Percentiles rank a stretch among this genome's conserved stretches.
Evolutionary conservation across 805 yeast genomes (phyloP).

Genomic region (Komagataella phaffii): DNA sequence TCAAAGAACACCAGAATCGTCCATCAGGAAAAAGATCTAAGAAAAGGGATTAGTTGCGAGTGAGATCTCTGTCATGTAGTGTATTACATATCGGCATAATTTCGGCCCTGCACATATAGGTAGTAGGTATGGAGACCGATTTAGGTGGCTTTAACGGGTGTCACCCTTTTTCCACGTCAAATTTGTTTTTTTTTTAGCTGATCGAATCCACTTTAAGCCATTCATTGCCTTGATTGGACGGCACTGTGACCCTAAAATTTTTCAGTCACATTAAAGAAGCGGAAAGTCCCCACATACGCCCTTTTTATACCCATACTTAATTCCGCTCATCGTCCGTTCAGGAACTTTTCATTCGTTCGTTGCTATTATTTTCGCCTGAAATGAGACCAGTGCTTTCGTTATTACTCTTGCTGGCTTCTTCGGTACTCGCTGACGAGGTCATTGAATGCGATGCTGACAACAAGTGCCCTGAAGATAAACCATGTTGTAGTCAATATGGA

Average conservation of each 20-base stretch:
- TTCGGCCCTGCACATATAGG: neutral
- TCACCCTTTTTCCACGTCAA: neutral
- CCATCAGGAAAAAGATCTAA: constrained; percentile 11
- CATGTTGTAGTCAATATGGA: constrained; percentile 78
- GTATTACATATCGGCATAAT: neutral
- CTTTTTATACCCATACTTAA: too few species aligned
- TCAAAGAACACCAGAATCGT: constrained; percentile 45
- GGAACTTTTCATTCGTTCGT: neutral
- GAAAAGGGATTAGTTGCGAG: constrained; percentile 7
- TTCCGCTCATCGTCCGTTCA: neutral
- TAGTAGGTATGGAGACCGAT: neutral
- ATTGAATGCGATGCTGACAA: constrained; percentile 36
- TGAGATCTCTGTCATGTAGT: neutral
- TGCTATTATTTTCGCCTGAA: too few species aligned
- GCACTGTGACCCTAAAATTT: neutral
- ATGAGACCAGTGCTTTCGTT: neutral
- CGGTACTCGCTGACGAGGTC: constrained; percentile 3
- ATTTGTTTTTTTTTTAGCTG: neutral
- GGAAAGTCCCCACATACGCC: too few species aligned
- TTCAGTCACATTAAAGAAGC: neutral
- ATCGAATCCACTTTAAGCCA: neutral
- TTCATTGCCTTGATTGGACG: neutral
- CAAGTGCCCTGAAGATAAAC: constrained; percentile 63
- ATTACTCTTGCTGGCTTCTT: neutral
- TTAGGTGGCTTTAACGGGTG: neutral